Base-by-base conservation (phyloP, 2,329 filamentous ascomycete species). In the Aciculosporium take region DNA sequence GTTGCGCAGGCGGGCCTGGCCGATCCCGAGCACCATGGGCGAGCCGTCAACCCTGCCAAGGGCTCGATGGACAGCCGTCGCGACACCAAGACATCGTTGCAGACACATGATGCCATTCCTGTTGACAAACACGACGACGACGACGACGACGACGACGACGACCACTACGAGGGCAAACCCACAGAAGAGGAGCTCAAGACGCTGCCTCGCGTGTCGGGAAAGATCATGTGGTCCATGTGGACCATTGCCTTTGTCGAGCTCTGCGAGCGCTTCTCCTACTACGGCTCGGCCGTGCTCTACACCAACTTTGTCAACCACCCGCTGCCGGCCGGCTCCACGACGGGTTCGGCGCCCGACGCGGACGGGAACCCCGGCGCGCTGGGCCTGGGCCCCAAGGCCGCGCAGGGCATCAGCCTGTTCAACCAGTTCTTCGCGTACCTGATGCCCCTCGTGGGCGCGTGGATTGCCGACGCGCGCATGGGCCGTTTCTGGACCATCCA, bases 181-280 rank as follows among this genome's bases (percentile, higher is more conserved):
- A 81, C 75, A 6, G 70, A 74, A 25, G 76, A 81, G 54, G 78
- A 82, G 46, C 57, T 76, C 45, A 55, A 48, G 12, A 78, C 73
- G 0, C 69, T 82, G n/a, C 71, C 67, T 38, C 74, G 76, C 51
- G 71, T 82, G 18, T 73, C 76, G 10, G 78, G 75, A 46, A 68
- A 68, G 53, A 73, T 86, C 46, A 76, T 77, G 37, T 77, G 71
- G 69, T 63, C 69, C 41, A 72, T 79, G 44, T 86, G 76, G 61
- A 78, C 76, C 21, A 74, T 87, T 45, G 80, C 79, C 37, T 76
- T 84, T 46, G 74, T 82, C 45, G 82, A 87, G 60, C 64, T 84
- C 43, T 83, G 78, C 62, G 82, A 87, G 63, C 77, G 81, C 37
- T 84, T 84, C 62, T 81, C 77, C 12, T 87, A 84, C 71, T 85